Base-by-base conservation (phyloP, 495 filamentous ascomycete species). In the Durotheca rogersii region DNA sequence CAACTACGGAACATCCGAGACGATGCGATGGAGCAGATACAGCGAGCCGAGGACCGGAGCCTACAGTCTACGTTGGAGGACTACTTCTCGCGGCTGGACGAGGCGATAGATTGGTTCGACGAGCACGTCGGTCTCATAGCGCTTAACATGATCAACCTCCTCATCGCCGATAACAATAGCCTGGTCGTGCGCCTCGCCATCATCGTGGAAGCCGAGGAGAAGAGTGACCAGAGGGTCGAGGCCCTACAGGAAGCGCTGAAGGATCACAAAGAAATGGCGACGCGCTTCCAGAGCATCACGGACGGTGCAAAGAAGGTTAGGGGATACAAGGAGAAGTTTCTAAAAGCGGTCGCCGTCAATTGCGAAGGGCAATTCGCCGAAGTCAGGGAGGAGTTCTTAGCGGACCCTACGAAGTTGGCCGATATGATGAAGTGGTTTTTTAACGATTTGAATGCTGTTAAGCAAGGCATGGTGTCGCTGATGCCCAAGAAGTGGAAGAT, bases 401-500 rank as follows among this genome's bases (percentile, higher is more conserved):
- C 79, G 9, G 88, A 96, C 58, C 87, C 94, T 0, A 81, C 87
- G n/a, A 79, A 72, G 56, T 72, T 99, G 32, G 87, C 92, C 35
- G 93, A 96, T 72, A 81, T 76, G 55, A 74, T 96, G 68, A 81
- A 81, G 48, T 99, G 94, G 93, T 97, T 83, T 69, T 99, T 97
- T 77, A 95, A 96, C 68, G 92, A 99, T 62, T 80, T 99, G 1
- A 91, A 88, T 64, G 87, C 88, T 0, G 91, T 96, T 47, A 85
- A 89, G 72, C 74, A 90, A 39, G 91, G 93, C 57, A 94, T 99
- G 84, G 80, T 85, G 37, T 76, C 77, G 27, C 72, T 99, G 41
- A 89, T 96, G 78, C 93, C 93, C 18, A 95, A 93, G 71, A 95
- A 94, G 61, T 99, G 93, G 93, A 92, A 87, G 70, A 95, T 97